Percentiles rank a stretch among this genome's conserved stretches.
These are phyloP conservation scores for Mycena filopes DNA, from an alignment of 768 basidiomycete genomes.

Conservation along the genomic window DNA sequence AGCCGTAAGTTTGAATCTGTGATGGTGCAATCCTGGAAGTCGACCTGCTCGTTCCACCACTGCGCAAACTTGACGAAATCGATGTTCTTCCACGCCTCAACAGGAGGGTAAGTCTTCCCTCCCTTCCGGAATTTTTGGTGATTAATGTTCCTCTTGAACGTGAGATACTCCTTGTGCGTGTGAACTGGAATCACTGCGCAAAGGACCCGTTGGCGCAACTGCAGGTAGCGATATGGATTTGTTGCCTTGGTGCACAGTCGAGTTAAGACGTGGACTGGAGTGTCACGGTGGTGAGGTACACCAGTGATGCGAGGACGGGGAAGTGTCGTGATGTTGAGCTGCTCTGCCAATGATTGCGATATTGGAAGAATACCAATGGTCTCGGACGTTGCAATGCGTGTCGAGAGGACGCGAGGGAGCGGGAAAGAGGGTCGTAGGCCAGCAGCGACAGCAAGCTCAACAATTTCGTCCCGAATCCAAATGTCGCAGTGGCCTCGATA, in stretches of 20 bases:
- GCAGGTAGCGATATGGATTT: too few relatives aligned
- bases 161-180: neutral
- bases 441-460: neutral
- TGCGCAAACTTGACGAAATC: too few relatives aligned
- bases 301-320: too few relatives aligned
- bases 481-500: neutral
- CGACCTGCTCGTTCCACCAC: too few relatives aligned
- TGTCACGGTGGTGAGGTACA: too few relatives aligned
- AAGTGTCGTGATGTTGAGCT: too few relatives aligned
- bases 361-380: conserved; percentile 1
- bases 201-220: too few relatives aligned
- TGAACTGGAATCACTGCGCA: neutral
- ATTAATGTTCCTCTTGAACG: neutral
- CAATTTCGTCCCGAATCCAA: conserved; percentile 1
- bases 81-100: too few relatives aligned
- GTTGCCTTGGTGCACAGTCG: too few relatives aligned
- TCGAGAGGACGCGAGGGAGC: neutral
- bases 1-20: neutral
- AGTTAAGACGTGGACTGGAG: too few relatives aligned
- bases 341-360: neutral
- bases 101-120: too few relatives aligned
- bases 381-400: conserved; percentile 2
- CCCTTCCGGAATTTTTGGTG: too few relatives aligned
- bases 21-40: neutral
- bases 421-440: neutral